Conservation (phyloP, 768 basidiomycete species). For the Rhodotorula paludigena region DNA sequence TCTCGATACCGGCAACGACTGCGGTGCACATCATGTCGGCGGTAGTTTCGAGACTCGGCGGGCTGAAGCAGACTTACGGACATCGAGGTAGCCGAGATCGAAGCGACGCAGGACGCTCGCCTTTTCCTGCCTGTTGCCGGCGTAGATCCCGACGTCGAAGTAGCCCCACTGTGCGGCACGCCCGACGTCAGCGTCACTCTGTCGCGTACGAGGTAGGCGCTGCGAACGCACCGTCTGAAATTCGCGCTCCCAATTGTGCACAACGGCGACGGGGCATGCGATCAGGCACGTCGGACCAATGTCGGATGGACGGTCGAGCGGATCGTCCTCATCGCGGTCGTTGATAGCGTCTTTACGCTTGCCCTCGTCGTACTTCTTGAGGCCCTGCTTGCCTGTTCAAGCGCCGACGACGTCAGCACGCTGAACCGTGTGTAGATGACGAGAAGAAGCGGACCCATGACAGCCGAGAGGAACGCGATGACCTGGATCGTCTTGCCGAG, state of each 20-base stretch:
- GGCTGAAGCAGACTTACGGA: constrained; percentile 56
- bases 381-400: constrained; percentile 61
- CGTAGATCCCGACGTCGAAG: constrained; percentile 76
- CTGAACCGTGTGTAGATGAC: too few species aligned
- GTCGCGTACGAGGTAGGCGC: neutral
- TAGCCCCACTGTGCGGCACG: constrained; percentile 71
- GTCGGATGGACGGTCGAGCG: constrained; percentile 55
- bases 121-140: constrained; percentile 55
- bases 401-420: neutral
- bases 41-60: neutral
- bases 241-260: constrained; percentile 85
- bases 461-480: constrained; percentile 78
- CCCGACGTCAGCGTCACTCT: neutral
- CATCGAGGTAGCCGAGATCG: constrained; percentile 72
- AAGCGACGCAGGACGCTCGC: constrained; percentile 64
- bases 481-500: constrained; percentile 92
- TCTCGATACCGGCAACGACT: constrained; percentile 80
- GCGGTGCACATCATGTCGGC: neutral
- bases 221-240: constrained; percentile 62
- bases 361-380: constrained; percentile 59
- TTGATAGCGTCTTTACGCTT: constrained; percentile 52
- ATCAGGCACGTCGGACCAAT: constrained; percentile 85
- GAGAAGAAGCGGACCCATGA: constrained; percentile 57
- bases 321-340: neutral
- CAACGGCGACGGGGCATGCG: constrained; percentile 76